Conservation (phyloP, 1,284 basidiomycete genomes). For the Irpex lacteus region DNA sequence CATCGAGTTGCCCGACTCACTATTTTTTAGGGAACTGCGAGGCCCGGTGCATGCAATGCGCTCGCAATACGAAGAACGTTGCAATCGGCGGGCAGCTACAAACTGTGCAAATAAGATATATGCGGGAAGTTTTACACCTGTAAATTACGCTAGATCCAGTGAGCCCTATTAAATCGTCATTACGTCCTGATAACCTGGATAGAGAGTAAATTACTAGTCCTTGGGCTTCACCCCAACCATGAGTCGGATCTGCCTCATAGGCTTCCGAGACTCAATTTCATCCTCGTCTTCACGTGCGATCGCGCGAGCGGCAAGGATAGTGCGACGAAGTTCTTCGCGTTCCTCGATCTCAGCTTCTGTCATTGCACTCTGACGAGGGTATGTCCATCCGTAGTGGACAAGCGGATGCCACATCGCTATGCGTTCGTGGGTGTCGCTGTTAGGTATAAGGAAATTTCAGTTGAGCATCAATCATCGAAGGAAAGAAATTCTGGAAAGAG, state of each 20-base stretch:
- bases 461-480: not conserved
- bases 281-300: slow-evolving; percentile 48
- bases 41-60: too few species aligned
- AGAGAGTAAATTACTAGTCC: not conserved
- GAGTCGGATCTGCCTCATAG: slow-evolving; percentile 59
- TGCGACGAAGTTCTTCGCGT: slow-evolving; percentile 60
- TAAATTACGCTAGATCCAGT: too few species aligned
- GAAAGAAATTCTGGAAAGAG: not conserved
- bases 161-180: not conserved
- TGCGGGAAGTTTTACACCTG: too few species aligned
- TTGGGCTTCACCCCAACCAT: slow-evolving; percentile 57
- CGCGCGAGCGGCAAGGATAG: slow-evolving; percentile 54
- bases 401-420: slow-evolving; percentile 68
- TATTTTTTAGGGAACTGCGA: too few species aligned
- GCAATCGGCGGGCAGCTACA: too few species aligned
- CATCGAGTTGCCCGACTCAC: too few species aligned
- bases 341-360: slow-evolving; percentile 67
- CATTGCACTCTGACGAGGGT: slow-evolving; percentile 59
- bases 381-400: slow-evolving; percentile 56
- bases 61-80: too few species aligned
- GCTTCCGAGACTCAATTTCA: slow-evolving; percentile 44
- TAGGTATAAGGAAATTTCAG: not conserved
- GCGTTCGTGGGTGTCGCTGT: slow-evolving; percentile 67
- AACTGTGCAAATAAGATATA: too few species aligned
- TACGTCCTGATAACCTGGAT: not conserved